Evolutionary conservation across 1,284 basidiomycete species (phyloP), one percentile per base, ranked within the genome.

Genomic region (Pseudozyma hubeiensis): DNA sequence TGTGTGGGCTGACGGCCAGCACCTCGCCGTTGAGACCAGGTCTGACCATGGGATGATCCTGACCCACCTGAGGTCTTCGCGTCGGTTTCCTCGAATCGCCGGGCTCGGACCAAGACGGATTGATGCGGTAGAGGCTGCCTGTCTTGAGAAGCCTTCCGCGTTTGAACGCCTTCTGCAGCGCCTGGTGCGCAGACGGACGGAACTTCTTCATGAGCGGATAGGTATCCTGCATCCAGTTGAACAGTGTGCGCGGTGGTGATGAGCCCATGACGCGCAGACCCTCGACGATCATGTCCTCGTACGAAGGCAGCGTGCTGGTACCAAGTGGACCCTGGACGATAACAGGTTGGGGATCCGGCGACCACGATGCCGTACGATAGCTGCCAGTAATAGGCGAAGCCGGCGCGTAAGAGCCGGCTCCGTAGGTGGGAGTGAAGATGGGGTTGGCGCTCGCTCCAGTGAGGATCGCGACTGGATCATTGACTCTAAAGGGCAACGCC

Each of bases 191-290:
- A 5, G 82, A 83, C 7, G 82, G 78, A 11, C 80, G 77, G 58
- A 83, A 83, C 66, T 81, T 83, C 43, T 81, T 81, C 59, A 67
- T 78, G 37, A 83, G 72, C 17, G 79, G 79, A 31, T 83, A 82
- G 13, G 77, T 75, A 35, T 72, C 74, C 65, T 74, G 73, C 78
- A 80, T 81, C 78, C 78, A 81, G 52, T 78, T 75, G 58, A 77
- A 80, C 6, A 81, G 69, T 35, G 66, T 73, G 33, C 79, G 74
- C 10, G 79, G 79, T 35, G 79, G 79, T 11, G 79, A 64, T 49
- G 77, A 63, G 53, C 75, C 73, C 55, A 78, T 74, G 29, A 69
- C 58, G 39, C 69, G 72, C 17, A 81, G 60, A 35, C 77, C 79
- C 50, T 81, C 79, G 54, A 79, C 73, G 17, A 81, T 77, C 79